Evolutionary conservation across 78 protist species (phyloP).

Genomic region (Tieghemostelium lacteum): DNA sequence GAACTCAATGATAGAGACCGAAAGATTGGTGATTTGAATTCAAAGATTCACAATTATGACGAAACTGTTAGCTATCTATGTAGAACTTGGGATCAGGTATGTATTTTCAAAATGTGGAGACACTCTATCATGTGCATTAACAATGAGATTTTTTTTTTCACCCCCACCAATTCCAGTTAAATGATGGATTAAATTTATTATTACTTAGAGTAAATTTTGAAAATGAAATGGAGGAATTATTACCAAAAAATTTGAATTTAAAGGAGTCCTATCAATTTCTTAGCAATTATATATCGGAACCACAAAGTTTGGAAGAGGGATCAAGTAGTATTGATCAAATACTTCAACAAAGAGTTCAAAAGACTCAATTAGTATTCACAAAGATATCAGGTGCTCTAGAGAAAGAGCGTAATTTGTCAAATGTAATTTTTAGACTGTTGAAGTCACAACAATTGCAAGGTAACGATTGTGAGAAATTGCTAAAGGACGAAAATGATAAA

Average conservation of each 20-base stretch:
- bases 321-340: slow-evolving; percentile 15
- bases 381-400: slow-evolving; percentile 53
- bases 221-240: slow-evolving; percentile 14
- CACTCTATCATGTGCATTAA: background rate
- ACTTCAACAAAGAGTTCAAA: slow-evolving; percentile 53
- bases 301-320: slow-evolving; percentile 38
- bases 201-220: slow-evolving; percentile 47
- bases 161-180: slow-evolving; percentile 9
- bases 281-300: slow-evolving; percentile 20
- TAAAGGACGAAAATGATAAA: slow-evolving; percentile 71
- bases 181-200: slow-evolving; percentile 48
- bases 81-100: slow-evolving; percentile 76
- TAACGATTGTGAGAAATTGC: slow-evolving; percentile 31
- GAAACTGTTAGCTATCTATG: slow-evolving; percentile 63
- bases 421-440: slow-evolving; percentile 36
- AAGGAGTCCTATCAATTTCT: slow-evolving; percentile 48
- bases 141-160: background rate
- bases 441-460: slow-evolving; percentile 70
- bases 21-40: slow-evolving; percentile 15
- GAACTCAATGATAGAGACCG: slow-evolving; percentile 53
- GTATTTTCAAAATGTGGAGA: background rate
- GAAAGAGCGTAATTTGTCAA: slow-evolving; percentile 59
- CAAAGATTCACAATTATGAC: slow-evolving; percentile 32
- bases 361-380: slow-evolving; percentile 31
- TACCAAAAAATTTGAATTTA: slow-evolving; percentile 9